Evolutionary conservation across 1,284 basidiomycete species (phyloP).

Genomic region (Leucoagaricus sp.): DNA sequence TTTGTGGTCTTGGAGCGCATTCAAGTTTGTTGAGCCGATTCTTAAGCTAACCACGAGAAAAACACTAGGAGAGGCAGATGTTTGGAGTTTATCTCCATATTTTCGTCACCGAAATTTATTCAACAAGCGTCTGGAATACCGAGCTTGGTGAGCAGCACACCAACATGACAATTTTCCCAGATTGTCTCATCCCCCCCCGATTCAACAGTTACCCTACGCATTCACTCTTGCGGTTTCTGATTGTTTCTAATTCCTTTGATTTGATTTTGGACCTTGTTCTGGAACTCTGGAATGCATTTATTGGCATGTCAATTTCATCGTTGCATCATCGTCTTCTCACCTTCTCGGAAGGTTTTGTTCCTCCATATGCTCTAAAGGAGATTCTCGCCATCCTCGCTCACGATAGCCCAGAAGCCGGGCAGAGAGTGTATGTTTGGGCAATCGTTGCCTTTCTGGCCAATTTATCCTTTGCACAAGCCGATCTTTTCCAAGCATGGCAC

Average conservation of each 20-base stretch:
- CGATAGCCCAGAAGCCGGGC: slow-evolving; percentile 47
- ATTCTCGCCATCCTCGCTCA: slow-evolving; percentile 52
- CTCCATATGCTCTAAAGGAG: slow-evolving; percentile 61
- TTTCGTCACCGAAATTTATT: slow-evolving; percentile 74
- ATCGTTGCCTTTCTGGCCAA: slow-evolving; percentile 67
- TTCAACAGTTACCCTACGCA: slow-evolving; percentile 47
- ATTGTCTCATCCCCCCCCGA: background rate
- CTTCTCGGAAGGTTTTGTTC: slow-evolving; percentile 49
- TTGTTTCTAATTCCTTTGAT: slow-evolving; percentile 75
- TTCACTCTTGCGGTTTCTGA: slow-evolving; percentile 62
- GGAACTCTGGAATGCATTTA: slow-evolving; percentile 61
- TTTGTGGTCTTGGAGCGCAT: slow-evolving; percentile 79
- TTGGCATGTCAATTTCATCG: slow-evolving; percentile 42
- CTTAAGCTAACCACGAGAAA: slow-evolving; percentile 56
- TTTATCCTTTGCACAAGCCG: slow-evolving; percentile 68
- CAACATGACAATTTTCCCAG: background rate
- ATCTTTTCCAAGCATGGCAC: slow-evolving; percentile 68
- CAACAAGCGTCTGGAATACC: slow-evolving; percentile 59
- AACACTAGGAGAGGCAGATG: slow-evolving; percentile 68
- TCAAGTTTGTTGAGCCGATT: slow-evolving; percentile 75
- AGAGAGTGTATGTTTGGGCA: slow-evolving; percentile 69
- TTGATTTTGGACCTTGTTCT: slow-evolving; percentile 58
- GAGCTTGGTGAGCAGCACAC: slow-evolving; percentile 33
- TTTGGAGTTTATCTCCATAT: slow-evolving; percentile 72
- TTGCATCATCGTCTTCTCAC: slow-evolving; percentile 1